These are phyloP conservation scores for Aegle marmelos DNA, from an alignment of 345 rosid genomes.

Conservation along the genomic window DNA sequence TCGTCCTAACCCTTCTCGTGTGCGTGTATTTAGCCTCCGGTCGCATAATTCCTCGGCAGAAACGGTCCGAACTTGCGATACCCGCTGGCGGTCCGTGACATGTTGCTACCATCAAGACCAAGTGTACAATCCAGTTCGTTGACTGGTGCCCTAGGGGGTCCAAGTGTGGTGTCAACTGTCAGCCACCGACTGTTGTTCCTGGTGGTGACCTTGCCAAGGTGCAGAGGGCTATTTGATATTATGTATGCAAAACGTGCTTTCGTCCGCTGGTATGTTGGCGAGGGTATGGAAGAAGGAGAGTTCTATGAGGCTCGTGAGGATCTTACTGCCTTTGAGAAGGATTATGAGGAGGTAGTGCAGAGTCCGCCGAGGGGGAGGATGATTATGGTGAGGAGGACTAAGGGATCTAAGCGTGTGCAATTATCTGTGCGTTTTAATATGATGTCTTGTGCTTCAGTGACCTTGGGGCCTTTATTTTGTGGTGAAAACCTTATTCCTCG, in stretches of 20 bases:
- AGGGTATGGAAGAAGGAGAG: slow-evolving; percentile 87
- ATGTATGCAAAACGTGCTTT: slow-evolving; percentile 79
- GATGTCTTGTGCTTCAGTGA: not conserved
- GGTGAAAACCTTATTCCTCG: not conserved
- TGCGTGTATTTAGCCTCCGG: too few species aligned
- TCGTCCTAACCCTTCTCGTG: too few species aligned
- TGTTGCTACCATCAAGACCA: slow-evolving; percentile 73
- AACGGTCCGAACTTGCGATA: too few species aligned
- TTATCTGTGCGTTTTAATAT: not conserved
- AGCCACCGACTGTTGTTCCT: slow-evolving; percentile 81
- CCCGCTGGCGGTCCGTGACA: too few species aligned
- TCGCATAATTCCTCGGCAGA: too few species aligned
- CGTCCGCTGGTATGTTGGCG: slow-evolving; percentile 81
- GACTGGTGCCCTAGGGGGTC: slow-evolving; percentile 88
- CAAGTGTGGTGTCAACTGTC: slow-evolving; percentile 75
- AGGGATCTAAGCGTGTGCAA: not conserved
- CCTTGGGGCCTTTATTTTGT: not conserved
- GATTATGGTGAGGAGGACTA: slow-evolving; percentile 55
- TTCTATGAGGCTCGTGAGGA: slow-evolving; percentile 82
- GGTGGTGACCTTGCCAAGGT: slow-evolving; percentile 84
- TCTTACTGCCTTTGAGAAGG: slow-evolving; percentile 77
- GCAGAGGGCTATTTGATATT: slow-evolving; percentile 67
- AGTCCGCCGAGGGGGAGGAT: slow-evolving; percentile 68
- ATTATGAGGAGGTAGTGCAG: slow-evolving; percentile 78
- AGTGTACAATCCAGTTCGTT: slow-evolving; percentile 70